These are phyloP conservation scores for Ascochyta rabiei DNA, from an alignment of 2,329 filamentous ascomycete genomes.

Conservation along the genomic window DNA sequence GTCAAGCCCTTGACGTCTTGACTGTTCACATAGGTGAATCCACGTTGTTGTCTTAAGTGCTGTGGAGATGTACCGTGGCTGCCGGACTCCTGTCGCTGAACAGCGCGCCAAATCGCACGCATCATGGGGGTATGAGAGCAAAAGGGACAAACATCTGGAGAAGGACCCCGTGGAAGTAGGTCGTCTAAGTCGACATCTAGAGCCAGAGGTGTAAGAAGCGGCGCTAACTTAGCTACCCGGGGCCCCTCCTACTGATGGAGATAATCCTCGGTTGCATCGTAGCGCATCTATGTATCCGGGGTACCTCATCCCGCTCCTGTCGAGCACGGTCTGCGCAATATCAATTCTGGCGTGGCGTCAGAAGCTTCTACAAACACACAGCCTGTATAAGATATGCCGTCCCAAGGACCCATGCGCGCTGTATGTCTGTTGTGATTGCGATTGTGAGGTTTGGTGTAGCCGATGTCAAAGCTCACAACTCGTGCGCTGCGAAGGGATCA, in stretches of 20 bases:
- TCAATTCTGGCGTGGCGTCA: too few relatives aligned
- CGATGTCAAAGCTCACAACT: constrained; percentile 11
- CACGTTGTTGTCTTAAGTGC: constrained; percentile 11
- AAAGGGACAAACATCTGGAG: neutral
- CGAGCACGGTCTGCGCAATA: neutral
- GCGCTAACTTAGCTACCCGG: constrained; percentile 27
- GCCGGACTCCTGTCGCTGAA: constrained; percentile 24
- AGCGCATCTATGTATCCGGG: constrained; percentile 5
- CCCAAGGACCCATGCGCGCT: neutral
- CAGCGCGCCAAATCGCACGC: constrained; percentile 33
- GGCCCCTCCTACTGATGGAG: constrained; percentile 24
- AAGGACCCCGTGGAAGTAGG: neutral
- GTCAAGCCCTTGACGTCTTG: constrained; percentile 29
- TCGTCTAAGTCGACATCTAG: constrained; percentile 10
- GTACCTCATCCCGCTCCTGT: constrained; percentile 2
- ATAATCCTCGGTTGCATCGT: constrained; percentile 31
- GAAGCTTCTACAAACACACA: neutral
- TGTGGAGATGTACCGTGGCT: constrained; percentile 12
- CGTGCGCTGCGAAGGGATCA: constrained; percentile 8
- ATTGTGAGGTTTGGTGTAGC: neutral
- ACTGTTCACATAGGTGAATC: constrained; percentile 26
- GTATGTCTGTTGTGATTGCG: neutral
- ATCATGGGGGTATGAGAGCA: constrained; percentile 18
- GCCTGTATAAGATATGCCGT: neutral
- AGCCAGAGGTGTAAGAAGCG: constrained; percentile 12